These are phyloP conservation scores for Amanita thiersii DNA, from an alignment of 768 basidiomycete species.

Conservation along the genomic window DNA sequence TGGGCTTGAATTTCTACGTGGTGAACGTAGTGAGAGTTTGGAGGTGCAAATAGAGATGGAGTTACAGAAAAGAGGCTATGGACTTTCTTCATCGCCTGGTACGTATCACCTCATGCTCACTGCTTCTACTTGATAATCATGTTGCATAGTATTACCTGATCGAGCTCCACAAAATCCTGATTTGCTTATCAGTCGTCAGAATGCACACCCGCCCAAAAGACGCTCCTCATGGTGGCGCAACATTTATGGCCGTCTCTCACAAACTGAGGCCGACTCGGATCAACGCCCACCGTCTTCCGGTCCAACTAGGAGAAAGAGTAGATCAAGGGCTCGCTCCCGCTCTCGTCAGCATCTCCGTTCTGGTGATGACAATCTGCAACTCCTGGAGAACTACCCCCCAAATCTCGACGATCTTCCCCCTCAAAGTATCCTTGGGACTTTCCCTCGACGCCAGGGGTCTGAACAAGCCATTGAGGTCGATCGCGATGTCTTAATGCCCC, in stretches of 20 bases:
- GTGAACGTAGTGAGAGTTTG: constrained; percentile 46
- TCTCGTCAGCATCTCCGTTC: constrained; percentile 6
- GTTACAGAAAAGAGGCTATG: constrained; percentile 39
- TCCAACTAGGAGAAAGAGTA: constrained; percentile 11
- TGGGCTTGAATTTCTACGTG: constrained; percentile 26
- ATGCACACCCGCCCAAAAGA: constrained; percentile 14
- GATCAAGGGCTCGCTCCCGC: constrained; percentile 8
- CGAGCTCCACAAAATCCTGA: not conserved
- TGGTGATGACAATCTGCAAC: constrained; percentile 8
- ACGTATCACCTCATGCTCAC: not conserved
- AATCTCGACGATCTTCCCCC: constrained; percentile 33
- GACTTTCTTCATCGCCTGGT: constrained; percentile 20
- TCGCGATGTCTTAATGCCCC: constrained; percentile 10
- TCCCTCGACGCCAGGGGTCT: constrained; percentile 11
- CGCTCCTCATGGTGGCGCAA: constrained; percentile 52
- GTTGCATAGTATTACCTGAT: not conserved
- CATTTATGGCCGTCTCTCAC: constrained; percentile 44
- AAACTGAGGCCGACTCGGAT: constrained; percentile 25
- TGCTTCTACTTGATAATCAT: not conserved
- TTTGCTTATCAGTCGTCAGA: constrained; percentile 2
- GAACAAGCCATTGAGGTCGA: constrained; percentile 1
- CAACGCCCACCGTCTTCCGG: not conserved
- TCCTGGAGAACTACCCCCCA: constrained; percentile 18
- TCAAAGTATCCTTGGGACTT: constrained; percentile 16
- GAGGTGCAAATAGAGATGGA: constrained; percentile 47